A percentile compares a stretch with the other conserved stretches of the same genome.
Conservation (phyloP, 1,139 yeast species). For the Magnusiomyces sp. region DNA sequence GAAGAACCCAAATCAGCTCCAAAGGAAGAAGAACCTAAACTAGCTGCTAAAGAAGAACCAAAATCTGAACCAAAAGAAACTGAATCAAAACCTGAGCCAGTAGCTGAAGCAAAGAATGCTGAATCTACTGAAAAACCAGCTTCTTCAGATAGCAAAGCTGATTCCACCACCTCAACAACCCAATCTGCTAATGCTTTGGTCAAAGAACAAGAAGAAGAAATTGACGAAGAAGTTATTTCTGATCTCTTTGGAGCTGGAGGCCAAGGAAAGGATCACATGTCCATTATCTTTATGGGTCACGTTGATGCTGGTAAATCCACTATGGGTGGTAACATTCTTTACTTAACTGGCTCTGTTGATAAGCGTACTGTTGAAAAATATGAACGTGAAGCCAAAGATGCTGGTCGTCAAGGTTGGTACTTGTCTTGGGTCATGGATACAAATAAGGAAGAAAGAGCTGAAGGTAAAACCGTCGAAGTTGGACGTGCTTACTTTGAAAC, state of each 20-base stretch:
- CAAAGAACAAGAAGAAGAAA: constrained; percentile 74
- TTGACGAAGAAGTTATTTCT: constrained; percentile 80
- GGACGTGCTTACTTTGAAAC: constrained; percentile 98
- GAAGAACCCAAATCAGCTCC: constrained; percentile 8
- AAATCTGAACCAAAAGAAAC: constrained; percentile 4
- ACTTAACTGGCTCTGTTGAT: constrained; percentile 92
- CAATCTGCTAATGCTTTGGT: constrained; percentile 43
- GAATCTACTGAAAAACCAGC: constrained; percentile 14
- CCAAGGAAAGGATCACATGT: constrained; percentile 74
- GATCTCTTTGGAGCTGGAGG: constrained; percentile 81
- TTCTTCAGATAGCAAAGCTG: constrained; percentile 25
- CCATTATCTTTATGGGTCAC: constrained; percentile 97
- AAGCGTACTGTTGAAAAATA: constrained; percentile 98
- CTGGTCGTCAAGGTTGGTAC: constrained; percentile 99
- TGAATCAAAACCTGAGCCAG: background rate
- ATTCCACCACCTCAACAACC: constrained; percentile 19
- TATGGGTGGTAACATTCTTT: constrained; percentile 96
- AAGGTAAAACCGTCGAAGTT: constrained; percentile 98
- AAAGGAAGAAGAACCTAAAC: constrained; percentile 3
- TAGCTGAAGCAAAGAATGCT: constrained; percentile 5
- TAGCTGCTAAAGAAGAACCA: no score
- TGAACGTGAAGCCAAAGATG: constrained; percentile 97
- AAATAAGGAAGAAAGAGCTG: constrained; percentile 95
- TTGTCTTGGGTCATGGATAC: constrained; percentile 99
- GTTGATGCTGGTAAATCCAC: constrained; percentile 99